phyloP scores from a whole-genome alignment of 2,329 filamentous ascomycete species.

The Diaporthe helianthi region DNA sequence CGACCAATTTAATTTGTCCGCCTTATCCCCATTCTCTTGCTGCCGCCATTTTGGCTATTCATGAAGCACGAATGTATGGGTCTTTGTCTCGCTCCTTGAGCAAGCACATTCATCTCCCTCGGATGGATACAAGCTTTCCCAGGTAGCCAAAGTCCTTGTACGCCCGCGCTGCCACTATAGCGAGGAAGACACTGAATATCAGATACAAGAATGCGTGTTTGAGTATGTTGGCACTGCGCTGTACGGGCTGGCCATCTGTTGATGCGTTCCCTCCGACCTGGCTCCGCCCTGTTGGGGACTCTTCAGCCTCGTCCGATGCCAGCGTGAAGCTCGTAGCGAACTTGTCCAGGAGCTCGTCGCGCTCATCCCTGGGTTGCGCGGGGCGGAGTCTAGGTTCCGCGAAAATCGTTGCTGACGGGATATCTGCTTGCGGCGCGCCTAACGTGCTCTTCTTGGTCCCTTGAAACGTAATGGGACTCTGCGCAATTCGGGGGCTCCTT shows the following conservation, averaged over 20 bases:
- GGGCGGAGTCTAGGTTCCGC: conserved; percentile 69
- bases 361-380: conserved; percentile 47
- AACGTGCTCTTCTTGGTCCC: conserved; percentile 36
- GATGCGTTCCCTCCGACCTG: background rate
- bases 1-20: background rate
- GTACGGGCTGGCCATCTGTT: background rate
- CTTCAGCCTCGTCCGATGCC: background rate
- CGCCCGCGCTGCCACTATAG: background rate
- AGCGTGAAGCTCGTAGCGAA: conserved; percentile 54
- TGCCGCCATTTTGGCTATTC: background rate
- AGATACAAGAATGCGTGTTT: background rate
- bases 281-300: background rate
- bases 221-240: background rate
- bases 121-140: background rate
- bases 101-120: background rate
- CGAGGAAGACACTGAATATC: background rate
- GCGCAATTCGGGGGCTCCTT: conserved; percentile 52
- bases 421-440: conserved; percentile 25
- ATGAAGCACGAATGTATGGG: background rate
- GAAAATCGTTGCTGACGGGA: conserved; percentile 46
- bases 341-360: conserved; percentile 53
- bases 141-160: conserved; percentile 1
- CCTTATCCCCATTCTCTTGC: background rate
- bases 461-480: conserved; percentile 56
- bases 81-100: no score